Conservation (phyloP, 352 stramenopile species). For the Hyaloperonospora arabidopsidis region DNA sequence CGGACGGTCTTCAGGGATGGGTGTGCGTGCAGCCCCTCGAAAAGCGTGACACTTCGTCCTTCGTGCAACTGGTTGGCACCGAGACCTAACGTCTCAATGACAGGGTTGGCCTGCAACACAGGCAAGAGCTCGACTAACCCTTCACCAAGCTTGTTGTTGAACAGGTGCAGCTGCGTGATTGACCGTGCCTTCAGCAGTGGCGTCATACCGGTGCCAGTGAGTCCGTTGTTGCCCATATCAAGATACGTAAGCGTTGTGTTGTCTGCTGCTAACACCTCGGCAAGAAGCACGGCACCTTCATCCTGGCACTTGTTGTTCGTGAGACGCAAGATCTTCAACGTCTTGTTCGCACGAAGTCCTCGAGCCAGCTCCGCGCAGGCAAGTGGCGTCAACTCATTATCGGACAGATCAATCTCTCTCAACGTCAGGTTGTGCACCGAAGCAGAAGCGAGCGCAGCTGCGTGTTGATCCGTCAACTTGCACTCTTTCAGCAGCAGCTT, state of each 20-base stretch:
- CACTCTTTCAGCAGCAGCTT: conserved; percentile 62
- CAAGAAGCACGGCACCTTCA: conserved; percentile 34
- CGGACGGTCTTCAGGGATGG: conserved; percentile 64
- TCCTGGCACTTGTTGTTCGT: conserved; percentile 58
- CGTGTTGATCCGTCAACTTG: conserved; percentile 42
- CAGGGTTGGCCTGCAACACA: conserved; percentile 39
- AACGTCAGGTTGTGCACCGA: conserved; percentile 47
- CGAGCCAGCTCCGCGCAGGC: conserved; percentile 33
- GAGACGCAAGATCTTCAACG: conserved; percentile 40
- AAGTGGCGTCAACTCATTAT: conserved; percentile 45
- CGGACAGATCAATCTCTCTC: conserved; percentile 53
- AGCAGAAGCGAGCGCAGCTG: conserved; percentile 32
- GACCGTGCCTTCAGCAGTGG: conserved; percentile 35
- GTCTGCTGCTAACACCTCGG: conserved; percentile 22
- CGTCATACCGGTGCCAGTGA: conserved; percentile 42
- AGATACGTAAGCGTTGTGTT: conserved; percentile 46
- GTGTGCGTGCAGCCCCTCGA: conserved; percentile 55
- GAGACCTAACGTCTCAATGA: conserved; percentile 55
- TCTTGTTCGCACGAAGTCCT: conserved; percentile 40
- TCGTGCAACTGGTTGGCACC: conserved; percentile 68
- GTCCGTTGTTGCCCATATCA: conserved; percentile 63
- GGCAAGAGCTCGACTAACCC: conserved; percentile 46
- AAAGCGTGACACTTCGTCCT: conserved; percentile 46
- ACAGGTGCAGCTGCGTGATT: conserved; percentile 59
- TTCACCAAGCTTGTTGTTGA: conserved; percentile 64